phyloP scores from a whole-genome alignment of 805 yeast genomes.

The Metschnikowia borealis region DNA sequence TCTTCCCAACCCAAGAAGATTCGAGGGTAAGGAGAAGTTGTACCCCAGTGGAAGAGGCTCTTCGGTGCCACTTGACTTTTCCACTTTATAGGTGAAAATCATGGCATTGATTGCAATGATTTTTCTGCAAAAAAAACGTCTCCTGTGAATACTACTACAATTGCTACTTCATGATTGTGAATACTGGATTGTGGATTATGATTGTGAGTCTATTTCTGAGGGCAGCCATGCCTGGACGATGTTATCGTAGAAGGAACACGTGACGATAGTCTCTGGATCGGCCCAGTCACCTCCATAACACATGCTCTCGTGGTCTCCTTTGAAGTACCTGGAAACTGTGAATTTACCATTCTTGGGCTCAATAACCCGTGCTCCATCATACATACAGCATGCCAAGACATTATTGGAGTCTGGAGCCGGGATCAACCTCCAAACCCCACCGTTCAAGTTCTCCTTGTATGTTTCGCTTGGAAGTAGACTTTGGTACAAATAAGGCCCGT shows the following conservation, averaged over 20 bases:
- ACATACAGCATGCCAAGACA: constrained; percentile 87
- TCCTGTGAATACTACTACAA: neutral
- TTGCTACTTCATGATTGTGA: too few relatives aligned
- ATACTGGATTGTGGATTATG: too few relatives aligned
- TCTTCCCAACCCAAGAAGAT: constrained; percentile 84
- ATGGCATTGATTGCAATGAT: neutral
- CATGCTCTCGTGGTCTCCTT: constrained; percentile 82
- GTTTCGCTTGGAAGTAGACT: constrained; percentile 52
- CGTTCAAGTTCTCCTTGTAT: constrained; percentile 57
- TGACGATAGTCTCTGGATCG: constrained; percentile 48
- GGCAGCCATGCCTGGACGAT: constrained; percentile 73
- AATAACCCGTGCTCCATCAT: constrained; percentile 82
- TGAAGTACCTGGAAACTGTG: constrained; percentile 42
- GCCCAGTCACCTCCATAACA: constrained; percentile 95
- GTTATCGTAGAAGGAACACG: constrained; percentile 90
- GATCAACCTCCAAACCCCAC: constrained; percentile 92
- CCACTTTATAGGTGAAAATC: constrained; percentile 12
- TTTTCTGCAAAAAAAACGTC: neutral
- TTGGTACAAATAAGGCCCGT: constrained; percentile 32
- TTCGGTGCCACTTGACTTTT: constrained; percentile 77
- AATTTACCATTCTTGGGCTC: constrained; percentile 20
- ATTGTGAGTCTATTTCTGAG: neutral
- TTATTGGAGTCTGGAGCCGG: constrained; percentile 52
- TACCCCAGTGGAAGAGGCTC: constrained; percentile 96
- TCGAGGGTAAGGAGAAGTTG: constrained; percentile 61